Conservation (phyloP, 805 yeast genomes). For the Yamadazyma insecticola region DNA sequence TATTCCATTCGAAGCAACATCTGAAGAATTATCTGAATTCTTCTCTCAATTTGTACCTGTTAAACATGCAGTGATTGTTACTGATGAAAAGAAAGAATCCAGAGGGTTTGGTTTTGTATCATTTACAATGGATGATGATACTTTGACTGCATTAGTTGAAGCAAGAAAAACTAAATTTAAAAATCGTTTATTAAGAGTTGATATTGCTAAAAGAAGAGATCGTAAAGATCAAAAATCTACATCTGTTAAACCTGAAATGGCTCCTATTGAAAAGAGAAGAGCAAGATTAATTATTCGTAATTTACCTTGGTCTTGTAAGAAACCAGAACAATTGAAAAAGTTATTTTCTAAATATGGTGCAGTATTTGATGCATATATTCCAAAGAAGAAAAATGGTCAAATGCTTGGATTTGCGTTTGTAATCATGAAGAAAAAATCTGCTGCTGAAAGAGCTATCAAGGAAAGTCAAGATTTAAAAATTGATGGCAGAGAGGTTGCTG, state of each 20-base stretch:
- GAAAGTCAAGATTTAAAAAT: slow-evolving; percentile 71
- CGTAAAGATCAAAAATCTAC: slow-evolving; percentile 40
- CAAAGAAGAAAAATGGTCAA: slow-evolving; percentile 79
- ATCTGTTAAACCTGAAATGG: slow-evolving; percentile 11
- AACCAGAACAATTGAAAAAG: slow-evolving; percentile 65
- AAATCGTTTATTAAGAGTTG: slow-evolving; percentile 65
- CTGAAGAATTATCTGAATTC: slow-evolving; percentile 75
- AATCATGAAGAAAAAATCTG: slow-evolving; percentile 72
- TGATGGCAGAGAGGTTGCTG: slow-evolving; percentile 88
- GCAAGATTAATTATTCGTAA: slow-evolving; percentile 87
- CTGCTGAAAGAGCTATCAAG: slow-evolving; percentile 80
- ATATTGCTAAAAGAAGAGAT: slow-evolving; percentile 88
- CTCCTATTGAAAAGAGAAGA: slow-evolving; percentile 65
- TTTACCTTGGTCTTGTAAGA: slow-evolving; percentile 92
- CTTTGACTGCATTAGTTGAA: slow-evolving; percentile 64
- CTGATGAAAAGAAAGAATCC: slow-evolving; percentile 68
- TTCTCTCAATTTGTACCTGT: slow-evolving; percentile 94
- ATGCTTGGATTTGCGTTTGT: slow-evolving; percentile 96
- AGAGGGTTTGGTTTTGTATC: slow-evolving; percentile 96
- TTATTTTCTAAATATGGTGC: slow-evolving; percentile 75
- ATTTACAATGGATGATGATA: slow-evolving; percentile 81
- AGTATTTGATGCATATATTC: slow-evolving; percentile 84
- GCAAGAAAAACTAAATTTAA: slow-evolving; percentile 65
- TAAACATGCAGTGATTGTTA: slow-evolving; percentile 89
- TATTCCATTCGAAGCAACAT: slow-evolving; percentile 74